Evolutionary conservation across 2,329 filamentous ascomycete species (phyloP), one percentile per base, ranked within the genome.

Genomic region (Fusarium newnesense): DNA sequence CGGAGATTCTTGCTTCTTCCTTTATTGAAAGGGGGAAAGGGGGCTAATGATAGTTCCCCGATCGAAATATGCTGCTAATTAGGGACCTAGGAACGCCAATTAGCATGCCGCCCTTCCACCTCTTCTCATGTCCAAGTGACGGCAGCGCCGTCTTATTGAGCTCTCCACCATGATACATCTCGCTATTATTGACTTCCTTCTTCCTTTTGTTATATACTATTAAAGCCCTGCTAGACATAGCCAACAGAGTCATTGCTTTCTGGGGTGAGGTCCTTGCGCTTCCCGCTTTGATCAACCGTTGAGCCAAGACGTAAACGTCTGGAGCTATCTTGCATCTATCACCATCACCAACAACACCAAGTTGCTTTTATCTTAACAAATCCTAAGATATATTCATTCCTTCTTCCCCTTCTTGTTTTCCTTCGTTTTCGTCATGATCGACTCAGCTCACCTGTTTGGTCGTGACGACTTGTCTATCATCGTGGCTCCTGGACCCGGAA

Each of bases 381-480:
- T 26, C 40, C 46, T 39, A 37, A 42, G 44, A 46, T 32, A 24
- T 15, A n/a, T 7, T 7, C 49, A 36, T 32, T 15, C 34, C n/a
- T 59, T 34, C 26, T 11, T 39, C 24, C 11, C 7, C 32, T 26
- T 34, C 40, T 52, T n/a, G 13, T 18, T 16, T 18, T 60, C 18
- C 42, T 24, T 26, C 6, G 15, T 44, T 15, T 21, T 59, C 50
- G 42, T 57, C 56, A 77, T 78, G 77, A 40, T 60, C 60, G 57
- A 64, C 13, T 59, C 69, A 43, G 50, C 60, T 21, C 60, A 64
- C 47, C 57, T 78, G 54, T 64, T 76, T 67, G 53, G 60, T 49
- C 75, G 76, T 65, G 72, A 63, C 30, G 68, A 62, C 50, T 64
- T 75, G 47, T 64, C 76, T 58, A 75, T 80, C 64, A 49, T 75